A percentile compares a stretch with the other conserved stretches of the same genome.
Conservation (phyloP, 2,329 filamentous ascomycete genomes). For the Aspergillus hortae region DNA sequence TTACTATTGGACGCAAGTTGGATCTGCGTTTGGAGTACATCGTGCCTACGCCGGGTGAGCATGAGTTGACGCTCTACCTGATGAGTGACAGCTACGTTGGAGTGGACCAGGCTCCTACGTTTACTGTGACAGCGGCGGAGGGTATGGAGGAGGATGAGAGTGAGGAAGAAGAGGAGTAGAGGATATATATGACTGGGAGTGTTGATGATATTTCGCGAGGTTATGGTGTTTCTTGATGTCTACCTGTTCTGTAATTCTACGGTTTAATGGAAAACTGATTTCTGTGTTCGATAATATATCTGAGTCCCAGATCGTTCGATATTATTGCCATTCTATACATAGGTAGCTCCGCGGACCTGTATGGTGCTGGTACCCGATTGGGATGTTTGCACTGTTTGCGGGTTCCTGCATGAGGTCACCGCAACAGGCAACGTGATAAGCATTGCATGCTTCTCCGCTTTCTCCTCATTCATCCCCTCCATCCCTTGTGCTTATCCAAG, state of each 20-base stretch:
- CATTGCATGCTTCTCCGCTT: not conserved
- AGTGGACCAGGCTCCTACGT: slow-evolving; percentile 91
- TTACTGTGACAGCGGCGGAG: slow-evolving; percentile 80
- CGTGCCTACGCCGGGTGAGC: slow-evolving; percentile 78
- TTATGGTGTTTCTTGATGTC: not conserved
- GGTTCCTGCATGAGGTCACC: not conserved
- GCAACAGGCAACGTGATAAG: not conserved
- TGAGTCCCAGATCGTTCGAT: too few relatives aligned
- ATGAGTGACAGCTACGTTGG: slow-evolving; percentile 98
- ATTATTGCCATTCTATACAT: too few relatives aligned
- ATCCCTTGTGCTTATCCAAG: not conserved
- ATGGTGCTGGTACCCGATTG: not conserved
- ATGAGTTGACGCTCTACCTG: slow-evolving; percentile 84
- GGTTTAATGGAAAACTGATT: slow-evolving; percentile 5
- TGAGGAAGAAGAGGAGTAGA: slow-evolving; percentile 66
- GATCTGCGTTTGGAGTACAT: slow-evolving; percentile 83
- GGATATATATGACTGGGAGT: slow-evolving; percentile 4
- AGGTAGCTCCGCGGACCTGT: too few relatives aligned
- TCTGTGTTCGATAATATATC: not conserved
- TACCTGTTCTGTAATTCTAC: slow-evolving; percentile 14
- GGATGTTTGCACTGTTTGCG: not conserved
- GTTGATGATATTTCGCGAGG: not conserved
- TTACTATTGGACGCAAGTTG: slow-evolving; percentile 77
- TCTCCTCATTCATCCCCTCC: not conserved
- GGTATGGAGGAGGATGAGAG: slow-evolving; percentile 93